These are phyloP conservation scores for Trypanosoma theileri DNA, from an alignment of 208 protist species.

Conservation along the genomic window DNA sequence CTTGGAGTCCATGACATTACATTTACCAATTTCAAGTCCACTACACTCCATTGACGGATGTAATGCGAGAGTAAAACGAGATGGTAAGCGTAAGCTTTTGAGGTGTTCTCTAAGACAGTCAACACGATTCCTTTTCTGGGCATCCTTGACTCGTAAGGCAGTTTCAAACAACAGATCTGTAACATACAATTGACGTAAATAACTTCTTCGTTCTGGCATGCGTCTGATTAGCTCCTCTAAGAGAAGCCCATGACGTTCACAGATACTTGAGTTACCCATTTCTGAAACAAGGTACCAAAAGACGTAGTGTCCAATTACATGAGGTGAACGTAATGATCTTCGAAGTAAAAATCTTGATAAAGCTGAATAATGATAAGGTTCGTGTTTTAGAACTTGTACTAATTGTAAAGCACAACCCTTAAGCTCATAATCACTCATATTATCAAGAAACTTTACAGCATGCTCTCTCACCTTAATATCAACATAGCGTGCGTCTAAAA, in stretches of 20 bases:
- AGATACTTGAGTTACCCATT: slow-evolving; percentile 62
- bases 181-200: slow-evolving; percentile 64
- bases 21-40: slow-evolving; percentile 80
- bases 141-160: slow-evolving; percentile 53
- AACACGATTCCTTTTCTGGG: slow-evolving; percentile 55
- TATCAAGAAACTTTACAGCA: slow-evolving; percentile 57
- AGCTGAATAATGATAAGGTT: slow-evolving; percentile 79
- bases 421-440: slow-evolving; percentile 75
- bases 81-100: slow-evolving; percentile 49
- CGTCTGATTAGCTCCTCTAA: slow-evolving; percentile 80
- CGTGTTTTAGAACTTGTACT: slow-evolving; percentile 85
- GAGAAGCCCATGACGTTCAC: slow-evolving; percentile 79
- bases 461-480: slow-evolving; percentile 70
- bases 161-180: slow-evolving; percentile 54
- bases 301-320: slow-evolving; percentile 78
- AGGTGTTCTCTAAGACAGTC: slow-evolving; percentile 46
- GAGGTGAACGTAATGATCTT: slow-evolving; percentile 64
- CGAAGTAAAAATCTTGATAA: slow-evolving; percentile 71
- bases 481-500: slow-evolving; percentile 74
- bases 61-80: slow-evolving; percentile 64
- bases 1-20: slow-evolving; percentile 93
- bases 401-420: slow-evolving; percentile 80
- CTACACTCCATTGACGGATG: slow-evolving; percentile 72
- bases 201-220: slow-evolving; percentile 47
- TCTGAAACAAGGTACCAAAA: slow-evolving; percentile 92